A percentile compares a stretch with the other conserved stretches of the same genome.
phyloP scores from a whole-genome alignment of 192 early-diverging fungal species.

The Coemansia sp. region DNA sequence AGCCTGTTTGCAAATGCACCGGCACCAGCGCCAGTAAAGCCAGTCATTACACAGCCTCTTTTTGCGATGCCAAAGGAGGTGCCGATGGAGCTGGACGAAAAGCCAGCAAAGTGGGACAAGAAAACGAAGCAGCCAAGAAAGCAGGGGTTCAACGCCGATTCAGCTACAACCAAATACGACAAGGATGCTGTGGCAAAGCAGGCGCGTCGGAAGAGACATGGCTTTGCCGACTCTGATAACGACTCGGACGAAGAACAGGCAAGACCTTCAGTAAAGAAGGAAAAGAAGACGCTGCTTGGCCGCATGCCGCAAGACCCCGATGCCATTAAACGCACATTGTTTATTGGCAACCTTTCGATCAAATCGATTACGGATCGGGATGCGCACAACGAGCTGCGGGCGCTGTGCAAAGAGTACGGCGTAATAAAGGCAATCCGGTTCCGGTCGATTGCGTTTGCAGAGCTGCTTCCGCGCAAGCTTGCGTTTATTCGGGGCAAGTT shows the following conservation, averaged over 20 bases:
- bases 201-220: slow-evolving; percentile 26
- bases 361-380: slow-evolving; percentile 66
- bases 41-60: slow-evolving; percentile 6
- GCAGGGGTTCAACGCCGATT: background rate
- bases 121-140: slow-evolving; percentile 7
- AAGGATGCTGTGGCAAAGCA: slow-evolving; percentile 30
- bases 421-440: slow-evolving; percentile 84
- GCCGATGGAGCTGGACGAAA: background rate
- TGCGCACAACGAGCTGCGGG: slow-evolving; percentile 66
- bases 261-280: slow-evolving; percentile 18
- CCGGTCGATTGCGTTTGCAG: slow-evolving; percentile 72
- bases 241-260: slow-evolving; percentile 20
- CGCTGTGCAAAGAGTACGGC: slow-evolving; percentile 67
- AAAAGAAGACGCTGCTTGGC: slow-evolving; percentile 43
- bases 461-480: slow-evolving; percentile 61
- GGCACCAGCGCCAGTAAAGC: slow-evolving; percentile 23
- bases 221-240: slow-evolving; percentile 15
- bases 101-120: slow-evolving; percentile 9
- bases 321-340: slow-evolving; percentile 74
- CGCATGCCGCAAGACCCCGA: slow-evolving; percentile 56
- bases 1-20: slow-evolving; percentile 63
- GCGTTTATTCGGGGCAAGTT: slow-evolving; percentile 83
- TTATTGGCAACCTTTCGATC: slow-evolving; percentile 90
- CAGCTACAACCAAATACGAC: background rate
- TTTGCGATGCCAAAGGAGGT: background rate